These are phyloP conservation scores for Lecanosticta acicola DNA, from an alignment of 2,329 filamentous ascomycete genomes.

Conservation along the genomic window DNA sequence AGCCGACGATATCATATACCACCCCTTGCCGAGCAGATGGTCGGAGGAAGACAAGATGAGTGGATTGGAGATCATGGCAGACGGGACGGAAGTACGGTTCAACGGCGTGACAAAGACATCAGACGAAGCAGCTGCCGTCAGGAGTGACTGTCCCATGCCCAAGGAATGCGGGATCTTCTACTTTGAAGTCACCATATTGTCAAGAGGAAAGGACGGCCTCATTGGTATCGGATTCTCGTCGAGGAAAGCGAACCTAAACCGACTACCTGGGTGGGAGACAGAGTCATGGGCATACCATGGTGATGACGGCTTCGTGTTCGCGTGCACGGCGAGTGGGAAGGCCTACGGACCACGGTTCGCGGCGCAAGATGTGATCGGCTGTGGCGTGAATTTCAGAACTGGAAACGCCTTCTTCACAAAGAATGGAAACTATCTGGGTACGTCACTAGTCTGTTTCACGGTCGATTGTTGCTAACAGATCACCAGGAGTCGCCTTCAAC, in stretches of 20 bases:
- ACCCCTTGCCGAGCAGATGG: conserved; percentile 75
- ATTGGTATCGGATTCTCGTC: conserved; percentile 58
- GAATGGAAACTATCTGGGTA: conserved; percentile 56
- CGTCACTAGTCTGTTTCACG: conserved; percentile 16
- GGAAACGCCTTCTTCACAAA: conserved; percentile 60
- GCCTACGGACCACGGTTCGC: conserved; percentile 57
- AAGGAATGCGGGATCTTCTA: conserved; percentile 91
- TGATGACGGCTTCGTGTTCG: conserved; percentile 60
- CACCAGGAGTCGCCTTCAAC: conserved; percentile 63
- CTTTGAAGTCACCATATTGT: conserved; percentile 67
- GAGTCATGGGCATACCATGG: conserved; percentile 64
- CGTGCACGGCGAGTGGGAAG: conserved; percentile 52
- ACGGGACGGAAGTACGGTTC: conserved; percentile 67
- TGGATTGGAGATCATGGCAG: conserved; percentile 66
- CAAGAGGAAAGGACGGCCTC: conserved; percentile 57
- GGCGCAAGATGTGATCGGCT: conserved; percentile 56
- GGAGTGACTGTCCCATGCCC: conserved; percentile 82
- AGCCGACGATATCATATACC: conserved; percentile 57
- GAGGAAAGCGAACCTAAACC: conserved; percentile 53
- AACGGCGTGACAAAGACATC: conserved; percentile 51
- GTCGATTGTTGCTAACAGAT: conserved; percentile 4
- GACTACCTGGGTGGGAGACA: conserved; percentile 60
- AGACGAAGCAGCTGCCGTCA: conserved; percentile 74
- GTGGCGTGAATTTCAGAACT: conserved; percentile 59
- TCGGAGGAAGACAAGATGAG: conserved; percentile 69